Evolutionary conservation across 2,329 filamentous ascomycete species (phyloP).

Genomic region (Triangularia setosa): DNA sequence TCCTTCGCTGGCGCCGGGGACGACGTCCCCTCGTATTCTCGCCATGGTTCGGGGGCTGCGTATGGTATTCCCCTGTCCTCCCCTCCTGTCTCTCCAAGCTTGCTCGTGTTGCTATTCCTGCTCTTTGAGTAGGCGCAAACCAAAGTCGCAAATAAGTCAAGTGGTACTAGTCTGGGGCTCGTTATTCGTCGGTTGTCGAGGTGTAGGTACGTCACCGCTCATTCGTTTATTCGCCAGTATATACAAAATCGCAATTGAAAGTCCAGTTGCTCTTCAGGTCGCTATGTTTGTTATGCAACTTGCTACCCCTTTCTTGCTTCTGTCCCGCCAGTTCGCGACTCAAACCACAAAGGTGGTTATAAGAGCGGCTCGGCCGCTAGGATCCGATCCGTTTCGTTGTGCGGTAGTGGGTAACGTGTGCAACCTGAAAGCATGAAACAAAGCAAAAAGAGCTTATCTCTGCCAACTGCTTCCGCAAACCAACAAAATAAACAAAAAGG

Average conservation of each 20-base stretch:
- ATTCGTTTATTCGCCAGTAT: not conserved
- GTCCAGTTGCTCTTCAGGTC: not conserved
- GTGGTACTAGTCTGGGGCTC: not conserved
- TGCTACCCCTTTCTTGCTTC: not conserved
- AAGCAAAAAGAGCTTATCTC: constrained; percentile 4
- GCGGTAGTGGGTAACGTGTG: not conserved
- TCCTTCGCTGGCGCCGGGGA: not conserved
- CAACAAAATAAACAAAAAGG: not conserved
- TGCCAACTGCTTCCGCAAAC: not conserved
- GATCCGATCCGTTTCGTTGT: not conserved
- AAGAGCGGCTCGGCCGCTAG: not conserved
- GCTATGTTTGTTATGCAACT: not conserved
- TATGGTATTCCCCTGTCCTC: not conserved
- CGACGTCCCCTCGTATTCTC: not conserved
- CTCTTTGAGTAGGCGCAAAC: not conserved
- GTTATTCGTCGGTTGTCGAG: no score
- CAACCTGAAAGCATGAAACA: not conserved
- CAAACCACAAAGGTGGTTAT: not conserved
- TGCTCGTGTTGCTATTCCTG: not conserved
- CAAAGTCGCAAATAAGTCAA: not conserved
- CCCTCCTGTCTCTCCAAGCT: not conserved
- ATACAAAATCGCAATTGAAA: not conserved
- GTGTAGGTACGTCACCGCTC: not conserved
- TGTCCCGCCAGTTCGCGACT: not conserved
- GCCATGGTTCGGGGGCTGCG: not conserved